Base-by-base conservation (phyloP, 2,329 filamentous ascomycete genomes). In the Stemphylium lycopersici region DNA sequence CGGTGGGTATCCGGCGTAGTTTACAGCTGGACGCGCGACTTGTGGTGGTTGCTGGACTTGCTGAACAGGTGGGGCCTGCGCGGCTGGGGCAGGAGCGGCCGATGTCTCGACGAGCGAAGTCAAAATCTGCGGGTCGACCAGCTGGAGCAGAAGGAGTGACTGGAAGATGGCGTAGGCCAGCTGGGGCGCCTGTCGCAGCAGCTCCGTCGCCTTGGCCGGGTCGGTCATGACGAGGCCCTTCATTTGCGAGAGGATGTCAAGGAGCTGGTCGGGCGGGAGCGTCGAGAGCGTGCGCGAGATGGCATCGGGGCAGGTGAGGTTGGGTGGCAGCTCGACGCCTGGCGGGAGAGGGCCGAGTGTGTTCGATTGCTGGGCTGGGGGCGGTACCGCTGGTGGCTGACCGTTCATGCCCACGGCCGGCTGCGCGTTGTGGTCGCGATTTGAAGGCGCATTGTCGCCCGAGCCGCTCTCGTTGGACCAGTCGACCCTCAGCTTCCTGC, bases 121-220 rank as follows among this genome's bases (percentile, higher is more conserved):
- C 49, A 98, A 87, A 3, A 92, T 87, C 66, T 88, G 87, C 12
- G 91, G 90, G 53, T 95, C 93, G 51, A 98, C 91, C 8, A 98
- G 86, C 40, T 92, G 91, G 85, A 98, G 95, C 33, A 97, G 85
- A 2, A 98, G 85, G 8, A 98, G 84, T 20, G 93, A 90, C 77
- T 98, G 93, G 78, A 98, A 98, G 62, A 98, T 89, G 53, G 95
- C 95, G 69, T 96, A 98, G 4, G 91, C 87, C 39, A 99, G 86
- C 77, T 99, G 95, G 0, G 95, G 95, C 1, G 93, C 92, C 78
- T 93, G 89, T 58, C 89, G 84, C 37, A 99, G 85, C 36, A 98
- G 86, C 70, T 96, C 91, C 0, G 89, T 92, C 3, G 93, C 93
- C 70, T 91, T 90, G 16, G 84, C 83, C 2, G 93, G 92, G 66